Percentiles rank a stretch among this genome's conserved stretches.
These are phyloP conservation scores for Monosporascus sp. DNA, from an alignment of 2,329 filamentous ascomycete genomes.

Conservation along the genomic window DNA sequence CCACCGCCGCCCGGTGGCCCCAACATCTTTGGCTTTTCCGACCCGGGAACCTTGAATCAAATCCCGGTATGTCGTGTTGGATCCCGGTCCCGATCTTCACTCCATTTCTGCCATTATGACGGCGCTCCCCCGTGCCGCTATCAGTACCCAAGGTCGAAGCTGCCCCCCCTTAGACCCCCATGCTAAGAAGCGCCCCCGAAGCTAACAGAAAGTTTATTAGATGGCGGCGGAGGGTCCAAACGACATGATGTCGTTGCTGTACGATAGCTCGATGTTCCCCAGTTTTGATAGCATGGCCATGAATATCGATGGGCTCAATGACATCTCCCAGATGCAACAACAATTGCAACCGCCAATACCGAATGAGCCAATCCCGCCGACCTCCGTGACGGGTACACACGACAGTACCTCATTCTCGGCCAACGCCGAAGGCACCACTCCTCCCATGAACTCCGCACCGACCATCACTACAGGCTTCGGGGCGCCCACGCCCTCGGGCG, in stretches of 20 bases:
- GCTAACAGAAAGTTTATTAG: constrained; percentile 9
- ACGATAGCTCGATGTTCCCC: constrained; percentile 20
- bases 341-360: constrained; percentile 14
- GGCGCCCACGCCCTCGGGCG: constrained; percentile 17
- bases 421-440: constrained; percentile 17
- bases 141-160: not conserved
- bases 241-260: constrained; percentile 24
- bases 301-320: constrained; percentile 23
- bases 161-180: constrained; percentile 3
- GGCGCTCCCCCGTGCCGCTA: not conserved
- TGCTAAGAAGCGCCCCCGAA: not conserved
- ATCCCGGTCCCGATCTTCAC: not conserved
- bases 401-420: constrained; percentile 15
- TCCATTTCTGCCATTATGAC: not conserved
- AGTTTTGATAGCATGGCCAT: constrained; percentile 22
- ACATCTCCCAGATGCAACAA: constrained; percentile 17
- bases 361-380: constrained; percentile 13
- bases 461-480: constrained; percentile 29
- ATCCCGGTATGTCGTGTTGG: constrained; percentile 16
- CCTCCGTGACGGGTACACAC: constrained; percentile 12
- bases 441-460: constrained; percentile 12
- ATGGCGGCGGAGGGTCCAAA: constrained; percentile 20
- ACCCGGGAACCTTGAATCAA: constrained; percentile 19
- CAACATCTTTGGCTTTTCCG: constrained; percentile 33
- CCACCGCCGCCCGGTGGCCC: constrained; percentile 26